These are phyloP conservation scores for Saccharomycopsis oosterbeekiorum DNA, from an alignment of 805 yeast species.

Conservation along the genomic window DNA sequence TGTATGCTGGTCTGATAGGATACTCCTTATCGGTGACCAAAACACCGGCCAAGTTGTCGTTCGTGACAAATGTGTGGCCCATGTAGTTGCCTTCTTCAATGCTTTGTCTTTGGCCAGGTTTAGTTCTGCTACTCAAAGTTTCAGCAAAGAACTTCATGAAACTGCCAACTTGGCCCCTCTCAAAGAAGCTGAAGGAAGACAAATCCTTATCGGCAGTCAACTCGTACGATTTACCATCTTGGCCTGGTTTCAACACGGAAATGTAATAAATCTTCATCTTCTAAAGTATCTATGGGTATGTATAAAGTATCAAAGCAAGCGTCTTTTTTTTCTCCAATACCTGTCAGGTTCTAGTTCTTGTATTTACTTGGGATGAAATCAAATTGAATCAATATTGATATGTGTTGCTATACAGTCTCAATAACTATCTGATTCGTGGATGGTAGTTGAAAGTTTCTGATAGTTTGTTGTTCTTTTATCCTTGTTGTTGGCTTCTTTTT, in stretches of 20 bases:
- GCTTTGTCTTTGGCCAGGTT: constrained; percentile 84
- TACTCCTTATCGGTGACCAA: constrained; percentile 90
- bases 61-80: constrained; percentile 84
- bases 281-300: background rate
- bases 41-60: constrained; percentile 89
- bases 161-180: constrained; percentile 72
- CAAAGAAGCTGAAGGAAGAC: constrained; percentile 81
- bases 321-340: background rate
- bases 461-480: too few species aligned
- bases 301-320: too few species aligned
- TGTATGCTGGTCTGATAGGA: constrained; percentile 94
- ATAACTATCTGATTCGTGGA: too few species aligned
- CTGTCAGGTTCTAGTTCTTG: too few species aligned
- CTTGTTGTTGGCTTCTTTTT: too few species aligned
- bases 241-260: constrained; percentile 64
- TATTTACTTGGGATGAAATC: too few species aligned
- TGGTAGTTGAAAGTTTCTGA: too few species aligned
- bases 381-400: too few species aligned
- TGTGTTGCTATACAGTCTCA: too few species aligned
- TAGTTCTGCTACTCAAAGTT: constrained; percentile 83
- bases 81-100: constrained; percentile 80
- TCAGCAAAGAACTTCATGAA: constrained; percentile 91
- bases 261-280: constrained; percentile 84
- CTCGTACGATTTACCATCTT: constrained; percentile 58
- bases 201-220: constrained; percentile 74